Evolutionary conservation across 2,329 filamentous ascomycete genomes (phyloP), one percentile per base, ranked within the genome.

Genomic region (Aureobasidium sp.): DNA sequence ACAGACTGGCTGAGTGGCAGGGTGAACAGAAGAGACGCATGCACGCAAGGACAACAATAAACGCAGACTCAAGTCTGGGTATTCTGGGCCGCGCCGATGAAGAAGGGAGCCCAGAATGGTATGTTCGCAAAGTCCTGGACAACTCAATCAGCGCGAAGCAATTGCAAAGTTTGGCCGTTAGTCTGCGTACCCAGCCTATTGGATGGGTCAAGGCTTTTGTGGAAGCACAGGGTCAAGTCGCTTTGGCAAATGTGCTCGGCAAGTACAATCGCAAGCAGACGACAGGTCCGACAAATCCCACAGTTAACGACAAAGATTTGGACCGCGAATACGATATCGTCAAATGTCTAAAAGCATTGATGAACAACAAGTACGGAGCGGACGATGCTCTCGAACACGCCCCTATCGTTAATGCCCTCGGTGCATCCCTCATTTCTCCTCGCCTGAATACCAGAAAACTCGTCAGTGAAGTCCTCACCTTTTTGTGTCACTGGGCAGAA

Each of bases 361-460:
- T 97, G 89, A 99, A 99, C 84, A 99, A 97, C 83, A 97, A 96
- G 74, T 97, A 96, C 73, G 94, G 94, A 64, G 94, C 94, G 64
- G 94, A 99, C 72, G 92, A 99, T 81, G 94, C 94, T 21, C 80
- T 99, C 62, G 81, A 85, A 64, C 92, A 97, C 72, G 89, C 94
- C 71, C 90, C 93, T 71, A 90, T 97, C 65, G 87, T 97, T 65
- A 86, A 95, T 62, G 90, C 94, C 1, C 81, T 99, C 48, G 90
- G 88, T 54, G 91, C 86, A 27, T 96, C 91, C 39, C 80, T 99
- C 62, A 90, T 92, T 59, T 96, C 92, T 10, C 88, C 92, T 9
- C 86, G 94, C 57, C 80, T 99, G 62, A 94, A 91, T 53, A 97
- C 94, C 1, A 82, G 94, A 69, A 97, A 97, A 72, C 83, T 97